These are phyloP conservation scores for Gynostemma pentaphyllum DNA, from an alignment of 306 rosid species.

Conservation along the genomic window DNA sequence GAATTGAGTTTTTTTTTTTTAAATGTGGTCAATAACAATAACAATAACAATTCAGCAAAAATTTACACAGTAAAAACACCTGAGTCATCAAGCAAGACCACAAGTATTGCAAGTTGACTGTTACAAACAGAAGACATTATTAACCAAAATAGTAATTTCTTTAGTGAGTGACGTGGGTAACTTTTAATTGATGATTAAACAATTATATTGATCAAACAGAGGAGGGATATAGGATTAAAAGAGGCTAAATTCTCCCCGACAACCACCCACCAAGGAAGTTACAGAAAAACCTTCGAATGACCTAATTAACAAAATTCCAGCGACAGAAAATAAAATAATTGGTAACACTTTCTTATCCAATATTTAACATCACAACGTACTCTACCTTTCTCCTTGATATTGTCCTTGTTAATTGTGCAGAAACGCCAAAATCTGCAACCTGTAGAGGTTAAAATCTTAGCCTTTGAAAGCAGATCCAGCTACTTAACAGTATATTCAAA, in stretches of 20 bases:
- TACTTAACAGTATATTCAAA: constrained; percentile 6
- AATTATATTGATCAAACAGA: neutral
- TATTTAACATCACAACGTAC: neutral
- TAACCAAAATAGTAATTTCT: neutral
- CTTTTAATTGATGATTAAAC: neutral
- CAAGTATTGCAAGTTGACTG: neutral
- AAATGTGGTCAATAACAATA: no score
- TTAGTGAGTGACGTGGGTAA: no score
- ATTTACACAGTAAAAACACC: neutral
- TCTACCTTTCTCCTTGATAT: constrained; percentile 96
- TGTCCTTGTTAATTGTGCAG: constrained; percentile 96
- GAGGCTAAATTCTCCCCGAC: neutral
- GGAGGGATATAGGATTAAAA: neutral
- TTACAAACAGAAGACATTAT: neutral
- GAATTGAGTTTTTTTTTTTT: no score
- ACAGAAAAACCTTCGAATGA: neutral
- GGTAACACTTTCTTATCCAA: neutral
- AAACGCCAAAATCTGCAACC: constrained; percentile 99
- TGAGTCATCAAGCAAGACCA: neutral
- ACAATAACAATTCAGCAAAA: neutral
- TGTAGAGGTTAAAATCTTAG: constrained; percentile 29
- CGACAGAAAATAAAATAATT: neutral
- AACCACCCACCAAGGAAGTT: neutral
- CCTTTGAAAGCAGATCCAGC: constrained; percentile 14
- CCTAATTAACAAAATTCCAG: neutral